These are phyloP conservation scores for Sarocladiaceae sp. DNA, from an alignment of 2,329 filamentous ascomycete genomes.

Conservation along the genomic window DNA sequence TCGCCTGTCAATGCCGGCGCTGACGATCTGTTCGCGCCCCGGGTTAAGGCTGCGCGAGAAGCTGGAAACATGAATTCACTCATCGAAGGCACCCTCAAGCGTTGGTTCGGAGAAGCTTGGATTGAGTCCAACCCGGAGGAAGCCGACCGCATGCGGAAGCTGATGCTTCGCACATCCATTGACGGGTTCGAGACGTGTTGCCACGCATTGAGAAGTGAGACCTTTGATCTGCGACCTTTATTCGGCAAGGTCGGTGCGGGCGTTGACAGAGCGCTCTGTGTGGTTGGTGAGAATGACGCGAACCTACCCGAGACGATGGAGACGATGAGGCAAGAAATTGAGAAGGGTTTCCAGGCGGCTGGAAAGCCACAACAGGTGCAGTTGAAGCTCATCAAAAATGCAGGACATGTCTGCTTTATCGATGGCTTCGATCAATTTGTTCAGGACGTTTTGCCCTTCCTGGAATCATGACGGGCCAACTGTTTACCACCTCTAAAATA, in stretches of 20 bases:
- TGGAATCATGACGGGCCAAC: too few species aligned
- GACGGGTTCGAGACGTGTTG: slow-evolving; percentile 39
- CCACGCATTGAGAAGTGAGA: slow-evolving; percentile 29
- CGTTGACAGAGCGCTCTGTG: slow-evolving; percentile 29
- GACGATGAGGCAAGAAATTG: slow-evolving; percentile 29
- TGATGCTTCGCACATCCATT: slow-evolving; percentile 33
- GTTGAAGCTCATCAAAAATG: slow-evolving; percentile 29
- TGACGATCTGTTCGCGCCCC: slow-evolving; percentile 30
- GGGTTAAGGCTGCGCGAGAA: slow-evolving; percentile 28
- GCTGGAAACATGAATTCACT: slow-evolving; percentile 26
- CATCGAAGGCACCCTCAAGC: slow-evolving; percentile 29
- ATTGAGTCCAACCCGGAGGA: slow-evolving; percentile 29
- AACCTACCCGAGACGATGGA: slow-evolving; percentile 35
- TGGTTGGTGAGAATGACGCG: slow-evolving; percentile 38
- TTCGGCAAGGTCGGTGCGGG: slow-evolving; percentile 26
- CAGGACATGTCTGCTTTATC: slow-evolving; percentile 34
- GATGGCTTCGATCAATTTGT: slow-evolving; percentile 30
- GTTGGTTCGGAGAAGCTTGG: slow-evolving; percentile 38
- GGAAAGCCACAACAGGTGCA: slow-evolving; percentile 23
- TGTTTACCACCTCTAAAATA: too few species aligned
- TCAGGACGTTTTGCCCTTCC: slow-evolving; percentile 18
- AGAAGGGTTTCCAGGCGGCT: slow-evolving; percentile 24
- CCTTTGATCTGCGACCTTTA: slow-evolving; percentile 35
- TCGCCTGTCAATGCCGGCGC: slow-evolving; percentile 32
- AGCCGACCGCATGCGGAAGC: slow-evolving; percentile 25